Base-by-base conservation (phyloP, 805 yeast species). In the Candida palmyrensis region DNA sequence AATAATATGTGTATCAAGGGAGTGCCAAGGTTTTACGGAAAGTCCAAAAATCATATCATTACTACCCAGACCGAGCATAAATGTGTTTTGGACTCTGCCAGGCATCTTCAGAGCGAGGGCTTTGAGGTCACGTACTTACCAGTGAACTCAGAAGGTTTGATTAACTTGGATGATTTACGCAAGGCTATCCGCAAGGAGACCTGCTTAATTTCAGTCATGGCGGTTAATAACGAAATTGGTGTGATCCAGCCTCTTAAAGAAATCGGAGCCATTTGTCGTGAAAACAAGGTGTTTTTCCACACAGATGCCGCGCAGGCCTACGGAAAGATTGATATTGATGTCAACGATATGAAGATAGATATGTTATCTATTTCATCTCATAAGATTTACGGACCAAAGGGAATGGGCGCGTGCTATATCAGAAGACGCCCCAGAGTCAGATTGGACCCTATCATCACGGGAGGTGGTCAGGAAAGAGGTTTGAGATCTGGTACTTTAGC, bases 391-490 rank as follows among this genome's bases (percentile, higher is more conserved):
- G 98, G 98, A 5, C 98, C 98, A 46, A 92, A 82, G 76, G 98
- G 98, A 42, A 76, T 88, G 39, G 98, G 98, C 51, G 98, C 98
- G 7, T 71, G 89, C 47, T 92, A 74, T 53, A 90, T 92, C 25
- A 80, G 98, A 66, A 84, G 98, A 73, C 82, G 98, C 62, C 98
- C 98, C 42, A 81, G 98, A 64, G 98, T 92, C 31, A 83, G 98
- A 73, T 57, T 92, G 41, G 97, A 89, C 44, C 96, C 98, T 15
- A 69, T 92, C 35, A 84, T 92, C 46, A 82, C 88, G 39, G 98
- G 98, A 45, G 98, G 98, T 64, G 98, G 98, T 33, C 98, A 92
- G 67, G 98, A 92, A 67, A 82, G 98, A 68, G 98, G 98, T 39
- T 70, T 92, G 51, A 76, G 98, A 64, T 84, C 96, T 4, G 98